These are phyloP conservation scores for Lasiosphaeria ovina DNA, from an alignment of 495 filamentous ascomycete genomes.

Conservation along the genomic window DNA sequence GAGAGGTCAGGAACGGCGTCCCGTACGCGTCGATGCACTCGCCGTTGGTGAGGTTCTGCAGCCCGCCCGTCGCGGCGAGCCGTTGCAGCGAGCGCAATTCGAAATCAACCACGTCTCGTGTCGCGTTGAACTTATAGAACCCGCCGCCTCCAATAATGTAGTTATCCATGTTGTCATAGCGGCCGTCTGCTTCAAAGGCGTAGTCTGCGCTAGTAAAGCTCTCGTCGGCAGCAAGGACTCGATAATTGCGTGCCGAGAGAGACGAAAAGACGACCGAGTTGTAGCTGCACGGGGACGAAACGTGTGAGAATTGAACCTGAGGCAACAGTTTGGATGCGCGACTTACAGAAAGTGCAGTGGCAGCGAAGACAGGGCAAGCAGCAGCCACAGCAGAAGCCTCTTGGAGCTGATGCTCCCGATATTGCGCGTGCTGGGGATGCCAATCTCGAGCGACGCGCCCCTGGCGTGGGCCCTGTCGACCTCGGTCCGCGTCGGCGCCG, in stretches of 20 bases:
- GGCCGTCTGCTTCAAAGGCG: too few relatives aligned
- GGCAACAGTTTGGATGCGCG: not conserved
- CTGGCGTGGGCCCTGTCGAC: not conserved
- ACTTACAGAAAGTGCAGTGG: not conserved
- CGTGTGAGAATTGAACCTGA: not conserved
- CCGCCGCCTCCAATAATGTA: too few relatives aligned
- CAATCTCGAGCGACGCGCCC: not conserved
- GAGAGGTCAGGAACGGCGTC: constrained; percentile 23
- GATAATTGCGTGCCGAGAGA: not conserved
- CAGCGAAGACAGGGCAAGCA: not conserved
- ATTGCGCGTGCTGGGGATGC: not conserved
- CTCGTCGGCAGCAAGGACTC: not conserved
- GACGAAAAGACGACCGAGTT: constrained; percentile 1
- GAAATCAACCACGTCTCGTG: too few relatives aligned
- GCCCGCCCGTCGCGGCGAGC: not conserved
- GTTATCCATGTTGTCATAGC: too few relatives aligned
- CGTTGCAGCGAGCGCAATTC: too few relatives aligned
- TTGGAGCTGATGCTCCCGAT: not conserved
- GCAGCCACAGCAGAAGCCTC: not conserved
- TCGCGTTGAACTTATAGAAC: too few relatives aligned
- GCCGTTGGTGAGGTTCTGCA: constrained; percentile 25
- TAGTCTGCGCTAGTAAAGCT: not conserved
- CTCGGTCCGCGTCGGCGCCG: not conserved
- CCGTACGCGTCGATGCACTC: constrained; percentile 38
- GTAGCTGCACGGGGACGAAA: not conserved